Evolutionary conservation across 2,329 filamentous ascomycete species (phyloP).

Genomic region (Paecilomyces sp.): DNA sequence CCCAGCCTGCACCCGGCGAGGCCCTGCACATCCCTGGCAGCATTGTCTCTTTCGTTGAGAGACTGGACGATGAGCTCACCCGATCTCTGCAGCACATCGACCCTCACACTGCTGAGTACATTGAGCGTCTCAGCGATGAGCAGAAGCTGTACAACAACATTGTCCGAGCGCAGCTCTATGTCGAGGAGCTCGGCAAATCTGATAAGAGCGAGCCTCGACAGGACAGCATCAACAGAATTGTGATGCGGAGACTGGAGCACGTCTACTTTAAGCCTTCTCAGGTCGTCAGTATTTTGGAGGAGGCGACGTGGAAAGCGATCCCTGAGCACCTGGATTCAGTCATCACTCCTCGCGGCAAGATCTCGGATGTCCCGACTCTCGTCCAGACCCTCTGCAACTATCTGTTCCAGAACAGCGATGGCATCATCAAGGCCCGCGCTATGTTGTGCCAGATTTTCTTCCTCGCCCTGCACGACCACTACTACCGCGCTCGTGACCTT

Average conservation of each 20-base stretch:
- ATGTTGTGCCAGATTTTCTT: conserved; percentile 99
- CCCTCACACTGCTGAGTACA: conserved; percentile 97
- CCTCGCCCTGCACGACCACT: conserved; percentile 92
- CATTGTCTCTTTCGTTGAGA: conserved; percentile 87
- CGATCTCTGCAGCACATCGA: conserved; percentile 97
- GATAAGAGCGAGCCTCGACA: conserved; percentile 65
- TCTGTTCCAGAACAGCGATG: conserved; percentile 88
- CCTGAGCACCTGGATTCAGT: conserved; percentile 63
- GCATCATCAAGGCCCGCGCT: conserved; percentile 89
- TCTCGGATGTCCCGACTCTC: conserved; percentile 61
- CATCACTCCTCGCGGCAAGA: conserved; percentile 67
- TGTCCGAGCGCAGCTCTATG: conserved; percentile 80
- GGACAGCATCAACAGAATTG: conserved; percentile 82
- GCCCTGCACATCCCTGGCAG: conserved; percentile 89
- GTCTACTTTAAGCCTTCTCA: conserved; percentile 98
- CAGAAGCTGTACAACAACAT: conserved; percentile 85
- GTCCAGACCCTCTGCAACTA: conserved; percentile 89
- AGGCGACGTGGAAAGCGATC: conserved; percentile 83
- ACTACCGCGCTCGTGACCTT: conserved; percentile 97
- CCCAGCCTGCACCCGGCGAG: conserved; percentile 63
- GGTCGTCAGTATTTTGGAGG: conserved; percentile 88
- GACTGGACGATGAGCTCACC: conserved; percentile 93
- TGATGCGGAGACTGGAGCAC: conserved; percentile 92
- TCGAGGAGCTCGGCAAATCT: conserved; percentile 70
- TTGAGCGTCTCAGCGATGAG: conserved; percentile 89